phyloP scores from a whole-genome alignment of 2,329 filamentous ascomycete genomes.

The Pseudogymnoascus sp. region DNA sequence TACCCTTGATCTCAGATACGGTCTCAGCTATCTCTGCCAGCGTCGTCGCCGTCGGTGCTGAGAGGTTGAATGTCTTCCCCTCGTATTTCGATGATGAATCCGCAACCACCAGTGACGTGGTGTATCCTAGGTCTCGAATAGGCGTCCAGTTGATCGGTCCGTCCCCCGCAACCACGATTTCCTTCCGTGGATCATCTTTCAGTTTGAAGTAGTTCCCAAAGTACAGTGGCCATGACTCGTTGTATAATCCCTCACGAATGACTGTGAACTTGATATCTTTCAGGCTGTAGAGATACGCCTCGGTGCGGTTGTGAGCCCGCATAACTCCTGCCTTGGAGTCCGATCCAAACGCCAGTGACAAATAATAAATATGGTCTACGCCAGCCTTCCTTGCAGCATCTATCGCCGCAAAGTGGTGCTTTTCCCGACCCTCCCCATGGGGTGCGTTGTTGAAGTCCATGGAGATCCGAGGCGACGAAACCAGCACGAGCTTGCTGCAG shows the following conservation, averaged over 20 bases:
- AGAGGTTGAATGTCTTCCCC: slow-evolving; percentile 18
- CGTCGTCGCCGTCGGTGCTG: slow-evolving; percentile 8
- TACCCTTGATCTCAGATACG: slow-evolving; percentile 14
- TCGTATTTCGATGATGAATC: slow-evolving; percentile 14
- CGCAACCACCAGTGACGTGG: slow-evolving; percentile 18
- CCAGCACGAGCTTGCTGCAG: slow-evolving; percentile 27
- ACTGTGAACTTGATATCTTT: slow-evolving; percentile 17
- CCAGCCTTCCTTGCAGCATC: slow-evolving; percentile 27
- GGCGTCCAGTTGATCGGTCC: slow-evolving; percentile 20
- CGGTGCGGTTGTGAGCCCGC: slow-evolving; percentile 19
- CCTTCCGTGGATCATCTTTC: slow-evolving; percentile 16
- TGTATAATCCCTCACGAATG: slow-evolving; percentile 23
- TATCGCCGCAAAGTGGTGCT: slow-evolving; percentile 18
- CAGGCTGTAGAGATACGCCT: slow-evolving; percentile 16
- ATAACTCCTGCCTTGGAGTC: slow-evolving; percentile 17
- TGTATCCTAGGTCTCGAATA: slow-evolving; percentile 21
- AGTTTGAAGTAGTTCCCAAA: slow-evolving; percentile 18
- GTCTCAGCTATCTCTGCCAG: slow-evolving; percentile 18
- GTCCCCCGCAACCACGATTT: slow-evolving; percentile 22
- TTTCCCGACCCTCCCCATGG: slow-evolving; percentile 15
- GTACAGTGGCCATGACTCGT: slow-evolving; percentile 23
- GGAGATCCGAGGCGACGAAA: slow-evolving; percentile 24
- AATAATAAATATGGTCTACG: slow-evolving; percentile 30
- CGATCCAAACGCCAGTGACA: slow-evolving; percentile 23
- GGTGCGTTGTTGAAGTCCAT: slow-evolving; percentile 36